These are phyloP conservation scores for Salix exigua DNA, from an alignment of 345 rosid genomes.

Conservation along the genomic window DNA sequence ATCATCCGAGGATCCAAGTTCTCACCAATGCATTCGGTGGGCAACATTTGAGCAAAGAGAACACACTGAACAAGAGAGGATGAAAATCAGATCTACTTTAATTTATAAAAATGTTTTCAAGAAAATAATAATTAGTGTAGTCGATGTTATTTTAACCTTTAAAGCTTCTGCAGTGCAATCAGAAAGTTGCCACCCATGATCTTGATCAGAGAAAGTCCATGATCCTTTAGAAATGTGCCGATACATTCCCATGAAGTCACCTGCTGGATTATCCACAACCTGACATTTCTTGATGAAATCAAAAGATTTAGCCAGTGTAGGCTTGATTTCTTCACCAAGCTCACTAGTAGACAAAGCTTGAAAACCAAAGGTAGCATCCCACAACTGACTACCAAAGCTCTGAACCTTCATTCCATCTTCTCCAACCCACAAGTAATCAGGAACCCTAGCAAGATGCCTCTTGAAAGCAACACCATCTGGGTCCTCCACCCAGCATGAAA, in stretches of 20 bases:
- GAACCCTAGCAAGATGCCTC: slow-evolving; percentile 50
- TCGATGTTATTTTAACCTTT: slow-evolving; percentile 12
- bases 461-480: slow-evolving; percentile 48
- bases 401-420: slow-evolving; percentile 74
- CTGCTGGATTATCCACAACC: slow-evolving; percentile 43
- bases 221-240: slow-evolving; percentile 48
- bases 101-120: too few relatives aligned
- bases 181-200: slow-evolving; percentile 52
- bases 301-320: slow-evolving; percentile 30
- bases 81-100: too few relatives aligned
- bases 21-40: slow-evolving; percentile 43
- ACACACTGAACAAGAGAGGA: slow-evolving; percentile 2
- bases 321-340: slow-evolving; percentile 31
- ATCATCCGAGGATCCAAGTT: slow-evolving; percentile 36
- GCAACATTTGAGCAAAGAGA: slow-evolving; percentile 9
- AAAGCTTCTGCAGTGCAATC: slow-evolving; percentile 47
- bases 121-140: too few relatives aligned
- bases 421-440: slow-evolving; percentile 59
- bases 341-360: slow-evolving; percentile 47
- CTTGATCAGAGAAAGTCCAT: slow-evolving; percentile 50
- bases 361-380: slow-evolving; percentile 49
- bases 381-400: slow-evolving; percentile 62
- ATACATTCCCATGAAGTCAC: slow-evolving; percentile 33
- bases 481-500: slow-evolving; percentile 72
- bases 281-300: slow-evolving; percentile 49